Evolutionary conservation across 345 rosid species (phyloP).

Genomic region (Salix brachista): DNA sequence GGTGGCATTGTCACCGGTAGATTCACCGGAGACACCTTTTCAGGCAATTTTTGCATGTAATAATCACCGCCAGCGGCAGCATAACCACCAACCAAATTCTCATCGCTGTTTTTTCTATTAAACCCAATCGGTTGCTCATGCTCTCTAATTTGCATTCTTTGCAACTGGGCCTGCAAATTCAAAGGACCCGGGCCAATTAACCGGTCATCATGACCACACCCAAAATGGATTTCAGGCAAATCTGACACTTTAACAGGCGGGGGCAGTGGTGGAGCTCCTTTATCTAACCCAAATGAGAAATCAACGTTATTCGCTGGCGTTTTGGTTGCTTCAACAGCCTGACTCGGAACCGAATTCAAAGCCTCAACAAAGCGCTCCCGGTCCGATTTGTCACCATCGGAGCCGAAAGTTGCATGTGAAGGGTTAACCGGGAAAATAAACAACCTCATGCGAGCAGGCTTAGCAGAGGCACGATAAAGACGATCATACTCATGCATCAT

Average conservation of each 20-base stretch:
- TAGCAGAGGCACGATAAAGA: slow-evolving; percentile 53
- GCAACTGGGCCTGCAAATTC: slow-evolving; percentile 52
- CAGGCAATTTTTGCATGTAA: slow-evolving; percentile 45
- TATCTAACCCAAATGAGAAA: slow-evolving; percentile 76
- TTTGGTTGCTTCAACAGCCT: slow-evolving; percentile 26
- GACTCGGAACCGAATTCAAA: slow-evolving; percentile 46
- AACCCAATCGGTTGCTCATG: slow-evolving; percentile 38
- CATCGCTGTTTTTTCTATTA: slow-evolving; percentile 43
- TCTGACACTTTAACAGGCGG: slow-evolving; percentile 32
- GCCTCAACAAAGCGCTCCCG: slow-evolving; percentile 78
- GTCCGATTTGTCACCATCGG: slow-evolving; percentile 59
- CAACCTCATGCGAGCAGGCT: slow-evolving; percentile 83
- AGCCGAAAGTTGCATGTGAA: slow-evolving; percentile 38
- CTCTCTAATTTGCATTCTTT: slow-evolving; percentile 72
- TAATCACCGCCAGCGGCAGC: slow-evolving; percentile 37
- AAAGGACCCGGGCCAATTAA: slow-evolving; percentile 44
- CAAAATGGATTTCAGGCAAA: slow-evolving; percentile 18
- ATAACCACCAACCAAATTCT: slow-evolving; percentile 34
- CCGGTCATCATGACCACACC: slow-evolving; percentile 33
- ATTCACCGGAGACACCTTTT: slow-evolving; percentile 30
- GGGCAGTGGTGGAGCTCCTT: slow-evolving; percentile 23
- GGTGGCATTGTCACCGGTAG: slow-evolving; percentile 28
- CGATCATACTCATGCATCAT: slow-evolving; percentile 97
- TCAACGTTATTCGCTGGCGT: slow-evolving; percentile 46
- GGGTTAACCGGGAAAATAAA: slow-evolving; percentile 58